A percentile compares a stretch with the other conserved stretches of the same genome.
phyloP scores from a whole-genome alignment of 2,329 filamentous ascomycete genomes.

The Xylariaceae sp. region DNA sequence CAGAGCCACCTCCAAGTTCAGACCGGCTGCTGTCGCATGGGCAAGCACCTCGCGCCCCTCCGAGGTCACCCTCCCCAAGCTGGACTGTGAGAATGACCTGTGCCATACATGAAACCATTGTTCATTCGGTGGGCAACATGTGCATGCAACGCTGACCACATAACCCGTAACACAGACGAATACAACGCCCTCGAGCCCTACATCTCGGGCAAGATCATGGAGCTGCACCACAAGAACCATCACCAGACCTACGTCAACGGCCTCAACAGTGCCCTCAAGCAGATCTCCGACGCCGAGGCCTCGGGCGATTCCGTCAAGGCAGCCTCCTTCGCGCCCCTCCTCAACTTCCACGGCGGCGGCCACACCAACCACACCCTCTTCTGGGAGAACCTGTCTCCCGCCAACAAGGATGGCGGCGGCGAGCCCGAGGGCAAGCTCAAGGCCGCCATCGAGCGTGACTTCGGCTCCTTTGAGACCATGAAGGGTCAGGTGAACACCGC shows the following conservation, averaged over 20 bases:
- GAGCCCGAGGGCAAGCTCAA: constrained; percentile 45
- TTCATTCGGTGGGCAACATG: not conserved
- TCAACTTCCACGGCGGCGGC: constrained; percentile 66
- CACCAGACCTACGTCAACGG: constrained; percentile 79
- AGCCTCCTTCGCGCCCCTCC: constrained; percentile 28
- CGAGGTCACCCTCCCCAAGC: constrained; percentile 91
- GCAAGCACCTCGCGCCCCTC: constrained; percentile 70
- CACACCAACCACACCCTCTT: constrained; percentile 66
- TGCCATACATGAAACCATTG: not conserved
- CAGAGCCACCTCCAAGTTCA: constrained; percentile 57
- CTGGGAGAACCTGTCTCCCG: constrained; percentile 64
- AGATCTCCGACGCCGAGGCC: constrained; percentile 57
- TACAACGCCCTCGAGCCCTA: constrained; percentile 86
- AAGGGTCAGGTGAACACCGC: constrained; percentile 50
- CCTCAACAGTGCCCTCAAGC: constrained; percentile 67
- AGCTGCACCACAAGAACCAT: constrained; percentile 78
- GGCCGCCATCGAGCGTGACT: constrained; percentile 50
- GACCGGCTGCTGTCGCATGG: constrained; percentile 57
- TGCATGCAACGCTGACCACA: not conserved
- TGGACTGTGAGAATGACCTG: constrained; percentile 58
- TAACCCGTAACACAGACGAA: constrained; percentile 69
- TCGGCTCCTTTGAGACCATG: constrained; percentile 52
- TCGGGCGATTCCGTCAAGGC: constrained; percentile 41
- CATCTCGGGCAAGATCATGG: constrained; percentile 79
- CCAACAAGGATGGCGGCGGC: constrained; percentile 38